phyloP scores from a whole-genome alignment of 2,329 filamentous ascomycete species.

The Xylaria sp. region DNA sequence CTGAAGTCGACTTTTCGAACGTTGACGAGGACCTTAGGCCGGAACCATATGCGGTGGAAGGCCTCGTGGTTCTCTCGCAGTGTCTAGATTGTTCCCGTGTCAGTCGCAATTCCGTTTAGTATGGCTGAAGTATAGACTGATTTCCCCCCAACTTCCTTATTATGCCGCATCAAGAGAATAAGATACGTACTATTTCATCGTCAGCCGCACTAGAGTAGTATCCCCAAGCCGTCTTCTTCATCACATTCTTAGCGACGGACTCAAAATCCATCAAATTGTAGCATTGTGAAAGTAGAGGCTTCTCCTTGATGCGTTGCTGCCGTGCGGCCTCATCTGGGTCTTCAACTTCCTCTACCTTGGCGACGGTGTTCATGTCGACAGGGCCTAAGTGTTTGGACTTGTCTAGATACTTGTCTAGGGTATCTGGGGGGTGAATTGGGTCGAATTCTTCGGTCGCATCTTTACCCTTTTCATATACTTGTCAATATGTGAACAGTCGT shows the following conservation, averaged over 20 bases:
- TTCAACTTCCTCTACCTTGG: conserved; percentile 70
- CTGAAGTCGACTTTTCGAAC: conserved; percentile 87
- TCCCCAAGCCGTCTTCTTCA: conserved; percentile 97
- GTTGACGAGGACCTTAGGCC: conserved; percentile 86
- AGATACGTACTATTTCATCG: conserved; percentile 78
- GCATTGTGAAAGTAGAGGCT: conserved; percentile 86
- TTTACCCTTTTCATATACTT: conserved; percentile 67
- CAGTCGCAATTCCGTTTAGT: neutral
- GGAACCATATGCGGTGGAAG: conserved; percentile 98
- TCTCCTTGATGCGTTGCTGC: conserved; percentile 76
- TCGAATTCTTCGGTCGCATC: conserved; percentile 94
- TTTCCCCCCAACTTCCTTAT: neutral
- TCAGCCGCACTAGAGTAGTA: conserved; percentile 97
- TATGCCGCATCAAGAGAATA: neutral
- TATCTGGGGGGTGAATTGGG: conserved; percentile 88
- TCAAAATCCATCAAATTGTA: conserved; percentile 98
- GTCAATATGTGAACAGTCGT: neutral
- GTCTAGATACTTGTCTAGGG: conserved; percentile 84
- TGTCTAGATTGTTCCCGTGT: conserved; percentile 65
- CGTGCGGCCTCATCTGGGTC: conserved; percentile 77
- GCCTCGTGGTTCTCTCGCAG: conserved; percentile 95
- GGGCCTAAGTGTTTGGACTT: conserved; percentile 86
- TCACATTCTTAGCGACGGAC: conserved; percentile 85
- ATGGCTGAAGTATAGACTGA: neutral
- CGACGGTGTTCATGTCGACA: conserved; percentile 86